These are phyloP conservation scores for Coniochaeta sp. DNA, from an alignment of 2,329 filamentous ascomycete species.

Conservation along the genomic window DNA sequence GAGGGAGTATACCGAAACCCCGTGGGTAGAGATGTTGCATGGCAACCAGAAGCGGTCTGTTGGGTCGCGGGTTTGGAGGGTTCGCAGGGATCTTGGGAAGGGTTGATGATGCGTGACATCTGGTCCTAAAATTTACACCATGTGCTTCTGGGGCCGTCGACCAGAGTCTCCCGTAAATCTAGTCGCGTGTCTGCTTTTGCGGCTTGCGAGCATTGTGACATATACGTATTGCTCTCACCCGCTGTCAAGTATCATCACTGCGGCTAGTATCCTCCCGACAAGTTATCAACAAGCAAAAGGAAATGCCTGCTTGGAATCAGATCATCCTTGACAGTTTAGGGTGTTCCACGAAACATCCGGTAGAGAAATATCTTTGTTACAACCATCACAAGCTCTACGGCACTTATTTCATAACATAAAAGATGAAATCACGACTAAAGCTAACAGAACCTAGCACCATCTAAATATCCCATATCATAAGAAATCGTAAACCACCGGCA, in stretches of 20 bases:
- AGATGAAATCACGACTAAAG: not conserved
- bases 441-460: not conserved
- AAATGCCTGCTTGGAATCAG: not conserved
- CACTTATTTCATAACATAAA: not conserved
- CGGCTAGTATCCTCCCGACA: no score
- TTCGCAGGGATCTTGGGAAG: conserved; percentile 53
- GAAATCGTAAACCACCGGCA: not conserved
- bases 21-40: conserved; percentile 53
- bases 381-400: no score
- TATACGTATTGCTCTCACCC: not conserved
- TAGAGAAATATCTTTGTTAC: not conserved
- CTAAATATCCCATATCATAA: not conserved
- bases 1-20: conserved; percentile 25
- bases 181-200: no score
- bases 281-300: no score
- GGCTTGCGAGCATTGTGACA: no score
- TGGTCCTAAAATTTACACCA: no score
- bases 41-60: conserved; percentile 47
- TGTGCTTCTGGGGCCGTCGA: no score
- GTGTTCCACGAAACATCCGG: not conserved
- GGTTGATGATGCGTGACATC: not conserved
- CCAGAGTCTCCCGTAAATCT: no score
- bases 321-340: not conserved
- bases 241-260: no score
- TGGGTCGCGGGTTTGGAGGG: conserved; percentile 55